phyloP scores from a whole-genome alignment of 179 eudicot species.

The Gypsophila paniculata region DNA sequence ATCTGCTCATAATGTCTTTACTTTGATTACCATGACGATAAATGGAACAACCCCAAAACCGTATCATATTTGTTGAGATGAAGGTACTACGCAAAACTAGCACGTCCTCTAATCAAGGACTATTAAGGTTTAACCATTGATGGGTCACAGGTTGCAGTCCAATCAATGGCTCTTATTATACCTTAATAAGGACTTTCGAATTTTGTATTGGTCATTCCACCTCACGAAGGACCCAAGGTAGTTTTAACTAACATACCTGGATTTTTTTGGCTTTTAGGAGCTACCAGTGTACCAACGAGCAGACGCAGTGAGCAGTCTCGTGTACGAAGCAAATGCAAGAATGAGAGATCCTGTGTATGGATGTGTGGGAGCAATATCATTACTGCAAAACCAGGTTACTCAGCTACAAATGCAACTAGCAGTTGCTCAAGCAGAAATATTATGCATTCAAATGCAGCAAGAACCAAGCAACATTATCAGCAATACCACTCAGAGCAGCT shows the following conservation, averaged over 20 bases:
- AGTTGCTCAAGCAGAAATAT: slow-evolving; percentile 78
- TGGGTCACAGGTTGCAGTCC: too few relatives aligned
- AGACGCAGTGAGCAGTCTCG: slow-evolving; percentile 76
- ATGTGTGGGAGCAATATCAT: slow-evolving; percentile 69
- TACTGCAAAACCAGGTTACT: slow-evolving; percentile 67
- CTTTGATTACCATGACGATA: not conserved
- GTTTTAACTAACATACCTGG: not conserved
- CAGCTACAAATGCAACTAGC: slow-evolving; percentile 86
- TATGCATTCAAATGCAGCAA: slow-evolving; percentile 88
- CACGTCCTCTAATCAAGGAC: not conserved
- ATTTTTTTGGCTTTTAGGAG: slow-evolving; percentile 38
- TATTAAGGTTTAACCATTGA: too few relatives aligned
- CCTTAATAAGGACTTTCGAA: too few relatives aligned
- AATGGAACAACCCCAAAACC: not conserved
- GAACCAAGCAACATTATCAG: slow-evolving; percentile 26
- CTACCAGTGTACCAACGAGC: slow-evolving; percentile 60
- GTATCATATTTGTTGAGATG: not conserved
- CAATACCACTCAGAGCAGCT: slow-evolving; percentile 24
- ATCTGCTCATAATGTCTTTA: not conserved
- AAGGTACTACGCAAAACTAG: not conserved
- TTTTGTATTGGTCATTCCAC: not conserved
- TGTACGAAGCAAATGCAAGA: slow-evolving; percentile 72
- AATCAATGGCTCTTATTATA: too few relatives aligned
- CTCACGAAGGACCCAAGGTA: not conserved
- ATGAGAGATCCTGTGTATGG: slow-evolving; percentile 76